Percentiles rank a stretch among this genome's conserved stretches.
These are phyloP conservation scores for Sutorius eximius DNA, from an alignment of 1,284 basidiomycete species.

Conservation along the genomic window DNA sequence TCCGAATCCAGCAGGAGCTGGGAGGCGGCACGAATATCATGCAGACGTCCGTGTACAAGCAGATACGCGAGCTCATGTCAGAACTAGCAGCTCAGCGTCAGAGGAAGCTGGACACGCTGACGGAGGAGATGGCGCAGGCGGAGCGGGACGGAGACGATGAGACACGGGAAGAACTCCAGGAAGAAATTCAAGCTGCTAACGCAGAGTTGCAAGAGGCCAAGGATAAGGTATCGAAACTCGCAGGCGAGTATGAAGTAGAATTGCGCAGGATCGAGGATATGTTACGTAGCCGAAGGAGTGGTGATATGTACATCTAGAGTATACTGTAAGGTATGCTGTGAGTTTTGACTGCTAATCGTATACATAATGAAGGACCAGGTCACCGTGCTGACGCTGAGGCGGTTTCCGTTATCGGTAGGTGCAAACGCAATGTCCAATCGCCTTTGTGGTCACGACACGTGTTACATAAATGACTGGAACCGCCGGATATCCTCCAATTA, in stretches of 20 bases:
- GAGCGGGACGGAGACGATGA: conserved; percentile 33
- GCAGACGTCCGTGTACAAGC: conserved; percentile 36
- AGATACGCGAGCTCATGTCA: conserved; percentile 25
- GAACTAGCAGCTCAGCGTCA: conserved; percentile 37
- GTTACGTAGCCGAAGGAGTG: conserved; percentile 16
- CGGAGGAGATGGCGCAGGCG: conserved; percentile 28
- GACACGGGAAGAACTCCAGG: conserved; percentile 28
- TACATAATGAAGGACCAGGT: neutral
- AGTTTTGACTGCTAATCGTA: neutral
- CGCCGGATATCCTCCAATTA: neutral
- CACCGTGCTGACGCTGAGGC: neutral
- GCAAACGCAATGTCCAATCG: neutral
- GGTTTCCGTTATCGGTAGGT: neutral
- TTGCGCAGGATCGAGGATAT: conserved; percentile 29
- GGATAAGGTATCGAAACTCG: conserved; percentile 24
- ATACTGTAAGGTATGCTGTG: neutral
- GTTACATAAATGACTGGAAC: neutral
- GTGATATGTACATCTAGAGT: neutral
- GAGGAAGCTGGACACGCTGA: conserved; percentile 34
- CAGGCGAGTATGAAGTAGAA: conserved; percentile 29
- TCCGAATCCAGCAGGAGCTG: conserved; percentile 43
- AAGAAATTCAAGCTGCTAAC: conserved; percentile 25
- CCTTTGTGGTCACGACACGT: neutral
- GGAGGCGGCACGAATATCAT: conserved; percentile 36
- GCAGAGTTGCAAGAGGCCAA: conserved; percentile 23